Conservation (phyloP, 2,329 filamentous ascomycete species). For the Epichloe hybrida region DNA sequence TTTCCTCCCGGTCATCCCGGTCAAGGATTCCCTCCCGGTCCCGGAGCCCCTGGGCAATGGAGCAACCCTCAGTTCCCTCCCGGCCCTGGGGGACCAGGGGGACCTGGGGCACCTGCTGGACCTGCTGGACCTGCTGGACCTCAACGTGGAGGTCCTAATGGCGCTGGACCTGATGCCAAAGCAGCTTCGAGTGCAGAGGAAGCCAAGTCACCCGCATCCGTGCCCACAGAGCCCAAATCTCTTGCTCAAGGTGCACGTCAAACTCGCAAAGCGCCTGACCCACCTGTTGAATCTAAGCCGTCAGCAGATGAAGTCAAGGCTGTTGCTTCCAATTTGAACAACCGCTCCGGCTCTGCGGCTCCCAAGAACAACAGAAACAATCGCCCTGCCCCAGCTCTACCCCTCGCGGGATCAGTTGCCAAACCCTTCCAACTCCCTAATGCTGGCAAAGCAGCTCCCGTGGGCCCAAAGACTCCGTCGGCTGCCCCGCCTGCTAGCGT, state of each 20-base stretch:
- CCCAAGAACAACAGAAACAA: slow-evolving; percentile 20
- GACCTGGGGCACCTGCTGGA: not conserved
- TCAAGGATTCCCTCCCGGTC: slow-evolving; percentile 51
- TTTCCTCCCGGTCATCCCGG: slow-evolving; percentile 46
- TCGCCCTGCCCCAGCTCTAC: slow-evolving; percentile 52
- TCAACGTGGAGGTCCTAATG: slow-evolving; percentile 36
- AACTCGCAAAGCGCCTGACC: slow-evolving; percentile 41
- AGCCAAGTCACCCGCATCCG: slow-evolving; percentile 32
- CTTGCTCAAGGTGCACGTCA: slow-evolving; percentile 32
- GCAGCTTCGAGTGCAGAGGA: slow-evolving; percentile 35
- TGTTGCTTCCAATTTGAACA: slow-evolving; percentile 29
- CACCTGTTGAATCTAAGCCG: slow-evolving; percentile 56
- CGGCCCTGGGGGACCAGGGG: slow-evolving; percentile 17
- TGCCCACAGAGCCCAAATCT: slow-evolving; percentile 39
- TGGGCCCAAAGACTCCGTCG: slow-evolving; percentile 23
- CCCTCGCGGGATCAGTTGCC: slow-evolving; percentile 36
- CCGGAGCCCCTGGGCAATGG: slow-evolving; percentile 40
- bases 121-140: slow-evolving; percentile 47
- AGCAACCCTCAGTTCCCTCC: slow-evolving; percentile 48
- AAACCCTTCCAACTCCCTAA: slow-evolving; percentile 25
- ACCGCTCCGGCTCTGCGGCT: slow-evolving; percentile 23
- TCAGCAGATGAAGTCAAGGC: slow-evolving; percentile 32
- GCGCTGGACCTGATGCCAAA: slow-evolving; percentile 25
- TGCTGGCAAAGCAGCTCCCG: slow-evolving; percentile 13
- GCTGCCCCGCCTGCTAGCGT: slow-evolving; percentile 27